Base-by-base conservation (phyloP, 768 basidiomycete species). In the Macrocybe gigantea region DNA sequence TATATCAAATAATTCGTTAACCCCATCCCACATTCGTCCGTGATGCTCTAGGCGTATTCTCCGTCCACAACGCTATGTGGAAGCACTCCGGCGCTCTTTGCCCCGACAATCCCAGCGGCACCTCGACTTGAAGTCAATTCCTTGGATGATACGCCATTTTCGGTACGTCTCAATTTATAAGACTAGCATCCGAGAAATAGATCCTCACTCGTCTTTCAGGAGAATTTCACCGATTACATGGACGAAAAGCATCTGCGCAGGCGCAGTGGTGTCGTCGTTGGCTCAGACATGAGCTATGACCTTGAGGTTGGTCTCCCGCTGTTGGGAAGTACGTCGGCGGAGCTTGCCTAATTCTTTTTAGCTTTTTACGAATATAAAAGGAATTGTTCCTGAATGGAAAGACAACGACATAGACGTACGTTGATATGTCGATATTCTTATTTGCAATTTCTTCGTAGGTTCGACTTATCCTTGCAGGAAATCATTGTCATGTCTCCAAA, bases 341-440 rank as follows among this genome's bases (percentile, higher is more conserved):
- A 42, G 12, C 6, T 12, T 35, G 10, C 43, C 13, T 12, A 4
- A 29, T 47, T 45, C 13, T 29, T 15, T 48, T 30, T 22, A 79
- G 75, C 68, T 64, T 40, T 63, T 69, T 30, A 71, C 70, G 9
- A 60, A 76, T 49, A 59, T 74, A 15, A 64, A 65, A 41, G 69
- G 70, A 10, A 55, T 75, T 10, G 64, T 66, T 49, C 65, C 75
- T 5, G 68, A 67, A n/a, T 75, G 74, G 72, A 62, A 68, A 31
- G 69, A 75, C 39, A 70, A 76, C 44, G 76, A 75, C 6, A 66
- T 77, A 13, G 76, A 78, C 56, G 78, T 77, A 44, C 5, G 65
- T 55, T 7, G n/a, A 37, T n/a, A 40, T 44, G 30, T 47, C 14
- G 33, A 29, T 34, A 35, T 22, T 6, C 42, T 12, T 14, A 6